Conservation (phyloP, 2,329 filamentous ascomycete genomes). For the Hawksworthiomyces lignivorus region DNA sequence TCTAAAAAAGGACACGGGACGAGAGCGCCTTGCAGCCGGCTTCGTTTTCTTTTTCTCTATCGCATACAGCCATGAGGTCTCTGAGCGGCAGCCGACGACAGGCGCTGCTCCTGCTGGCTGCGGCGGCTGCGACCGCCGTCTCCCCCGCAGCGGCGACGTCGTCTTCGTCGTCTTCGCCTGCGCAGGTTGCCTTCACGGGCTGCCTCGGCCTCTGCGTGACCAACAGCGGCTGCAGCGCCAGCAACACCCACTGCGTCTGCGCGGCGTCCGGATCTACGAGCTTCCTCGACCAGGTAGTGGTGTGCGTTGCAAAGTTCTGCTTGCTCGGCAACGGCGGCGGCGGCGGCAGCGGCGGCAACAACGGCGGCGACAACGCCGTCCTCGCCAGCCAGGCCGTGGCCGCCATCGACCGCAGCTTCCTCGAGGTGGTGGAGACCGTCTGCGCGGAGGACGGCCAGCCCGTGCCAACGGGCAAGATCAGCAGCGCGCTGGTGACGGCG, state of each 20-base stretch:
- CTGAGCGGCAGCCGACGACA: neutral
- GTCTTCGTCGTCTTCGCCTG: neutral
- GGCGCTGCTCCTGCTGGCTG: neutral
- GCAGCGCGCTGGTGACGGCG: slow-evolving; percentile 10
- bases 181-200: slow-evolving; percentile 7
- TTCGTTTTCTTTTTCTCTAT: too few species aligned
- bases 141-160: neutral
- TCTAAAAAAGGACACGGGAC: too few species aligned
- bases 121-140: neutral
- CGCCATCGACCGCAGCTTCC: slow-evolving; percentile 10
- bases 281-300: slow-evolving; percentile 14
- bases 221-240: slow-evolving; percentile 11
- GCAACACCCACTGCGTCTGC: slow-evolving; percentile 14
- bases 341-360: neutral
- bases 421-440: slow-evolving; percentile 9
- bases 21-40: too few species aligned
- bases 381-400: neutral
- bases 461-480: slow-evolving; percentile 6
- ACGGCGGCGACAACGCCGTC: neutral
- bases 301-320: slow-evolving; percentile 13
- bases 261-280: neutral
- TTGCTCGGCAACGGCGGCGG: slow-evolving; percentile 2
- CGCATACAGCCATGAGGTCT: too few species aligned
- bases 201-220: slow-evolving; percentile 14
- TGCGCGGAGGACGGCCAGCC: slow-evolving; percentile 7